A percentile compares a stretch with the other conserved stretches of the same genome.
These are phyloP conservation scores for Lentinula raphanica DNA, from an alignment of 768 basidiomycete genomes.

Conservation along the genomic window DNA sequence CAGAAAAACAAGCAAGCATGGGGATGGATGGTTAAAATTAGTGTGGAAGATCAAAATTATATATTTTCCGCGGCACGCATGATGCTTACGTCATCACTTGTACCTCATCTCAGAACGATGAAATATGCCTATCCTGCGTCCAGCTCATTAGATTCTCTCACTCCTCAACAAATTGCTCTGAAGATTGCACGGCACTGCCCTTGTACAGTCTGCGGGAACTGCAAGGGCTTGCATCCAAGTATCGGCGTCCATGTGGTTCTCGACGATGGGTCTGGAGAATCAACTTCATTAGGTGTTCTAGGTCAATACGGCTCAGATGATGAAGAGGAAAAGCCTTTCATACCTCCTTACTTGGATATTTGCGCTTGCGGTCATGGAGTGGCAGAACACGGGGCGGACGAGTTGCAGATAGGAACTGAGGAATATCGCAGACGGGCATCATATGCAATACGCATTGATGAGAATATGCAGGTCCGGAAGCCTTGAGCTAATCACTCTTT, in stretches of 20 bases:
- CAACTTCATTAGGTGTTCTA: constrained; percentile 48
- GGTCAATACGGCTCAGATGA: constrained; percentile 71
- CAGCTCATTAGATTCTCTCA: constrained; percentile 43
- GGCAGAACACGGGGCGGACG: constrained; percentile 62
- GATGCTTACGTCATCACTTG: background rate
- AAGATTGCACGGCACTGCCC: constrained; percentile 82
- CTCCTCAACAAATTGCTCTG: constrained; percentile 47
- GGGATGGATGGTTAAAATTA: background rate
- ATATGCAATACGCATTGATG: constrained; percentile 76
- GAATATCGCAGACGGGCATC: constrained; percentile 71
- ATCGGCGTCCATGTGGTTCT: constrained; percentile 52
- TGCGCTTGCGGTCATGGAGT: constrained; percentile 72
- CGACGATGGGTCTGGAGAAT: constrained; percentile 46
- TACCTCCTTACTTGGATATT: constrained; percentile 43
- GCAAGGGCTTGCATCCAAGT: constrained; percentile 67
- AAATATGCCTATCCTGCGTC: constrained; percentile 65
- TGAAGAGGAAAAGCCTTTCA: constrained; percentile 43
- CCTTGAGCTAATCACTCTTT: background rate
- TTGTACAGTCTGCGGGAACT: constrained; percentile 62
- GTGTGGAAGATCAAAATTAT: no score
- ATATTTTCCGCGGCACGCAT: no score
- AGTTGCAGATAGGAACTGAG: constrained; percentile 45
- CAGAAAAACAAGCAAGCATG: background rate
- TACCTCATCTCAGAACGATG: constrained; percentile 30
- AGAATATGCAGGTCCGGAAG: constrained; percentile 67